A percentile compares a stretch with the other conserved stretches of the same genome.
phyloP scores from a whole-genome alignment of 495 filamentous ascomycete species.

The Daldinia childiae region DNA sequence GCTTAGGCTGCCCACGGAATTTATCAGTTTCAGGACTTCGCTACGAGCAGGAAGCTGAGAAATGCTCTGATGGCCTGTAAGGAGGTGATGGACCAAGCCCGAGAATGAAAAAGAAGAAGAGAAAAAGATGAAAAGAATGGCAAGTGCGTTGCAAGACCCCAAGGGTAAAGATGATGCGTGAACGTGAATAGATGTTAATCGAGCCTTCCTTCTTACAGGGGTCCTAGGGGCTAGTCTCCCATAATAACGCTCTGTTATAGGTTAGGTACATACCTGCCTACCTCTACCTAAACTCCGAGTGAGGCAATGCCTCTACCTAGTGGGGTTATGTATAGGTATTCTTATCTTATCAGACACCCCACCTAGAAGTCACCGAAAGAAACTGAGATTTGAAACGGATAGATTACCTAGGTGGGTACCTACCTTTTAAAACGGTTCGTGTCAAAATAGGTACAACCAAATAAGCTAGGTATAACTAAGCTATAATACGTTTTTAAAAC shows the following conservation, averaged over 20 bases:
- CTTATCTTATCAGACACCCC: not conserved
- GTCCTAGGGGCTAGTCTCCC: constrained; percentile 7
- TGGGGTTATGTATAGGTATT: not conserved
- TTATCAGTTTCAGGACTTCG: not conserved
- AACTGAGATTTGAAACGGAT: not conserved
- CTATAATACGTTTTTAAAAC: not conserved
- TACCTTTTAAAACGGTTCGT: not conserved
- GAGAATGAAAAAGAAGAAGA: constrained; percentile 9
- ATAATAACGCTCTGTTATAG: not conserved
- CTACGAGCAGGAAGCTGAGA: not conserved
- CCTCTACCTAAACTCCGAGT: not conserved
- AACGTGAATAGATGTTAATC: constrained; percentile 36
- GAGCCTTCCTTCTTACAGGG: constrained; percentile 23
- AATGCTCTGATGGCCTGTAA: not conserved
- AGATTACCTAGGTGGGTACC: too few relatives aligned
- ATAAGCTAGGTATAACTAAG: not conserved
- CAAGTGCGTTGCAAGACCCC: constrained; percentile 3
- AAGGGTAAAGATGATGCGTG: constrained; percentile 16
- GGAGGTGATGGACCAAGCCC: not conserved
- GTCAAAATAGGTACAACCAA: not conserved
- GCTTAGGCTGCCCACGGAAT: not conserved
- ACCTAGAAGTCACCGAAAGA: not conserved
- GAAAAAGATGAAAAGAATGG: constrained; percentile 1
- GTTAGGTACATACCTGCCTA: not conserved
- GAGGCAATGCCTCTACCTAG: not conserved